These are phyloP conservation scores for Vitis amurensis DNA, from an alignment of 164 flowering plant genomes.

Conservation along the genomic window DNA sequence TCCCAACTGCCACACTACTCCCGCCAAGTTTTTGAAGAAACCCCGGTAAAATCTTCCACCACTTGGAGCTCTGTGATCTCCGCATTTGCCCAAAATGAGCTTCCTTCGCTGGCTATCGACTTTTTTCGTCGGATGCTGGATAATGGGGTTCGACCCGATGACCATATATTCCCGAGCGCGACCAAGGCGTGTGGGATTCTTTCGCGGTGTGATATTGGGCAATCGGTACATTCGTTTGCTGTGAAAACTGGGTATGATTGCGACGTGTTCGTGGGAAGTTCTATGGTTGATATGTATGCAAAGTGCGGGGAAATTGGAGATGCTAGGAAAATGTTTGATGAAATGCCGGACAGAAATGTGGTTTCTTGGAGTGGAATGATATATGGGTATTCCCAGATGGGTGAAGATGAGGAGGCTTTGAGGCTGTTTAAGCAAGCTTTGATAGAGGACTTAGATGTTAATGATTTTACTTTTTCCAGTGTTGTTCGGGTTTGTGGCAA, in stretches of 20 bases:
- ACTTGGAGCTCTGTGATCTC: slow-evolving; percentile 91
- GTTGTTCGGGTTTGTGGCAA: slow-evolving; percentile 74
- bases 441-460: slow-evolving; percentile 56
- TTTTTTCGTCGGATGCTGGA: slow-evolving; percentile 58
- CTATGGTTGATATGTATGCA: slow-evolving; percentile 85
- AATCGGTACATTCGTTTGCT: slow-evolving; percentile 55
- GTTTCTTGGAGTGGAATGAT: slow-evolving; percentile 98
- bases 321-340: slow-evolving; percentile 73
- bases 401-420: slow-evolving; percentile 79
- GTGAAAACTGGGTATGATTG: slow-evolving; percentile 56
- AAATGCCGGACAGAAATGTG: slow-evolving; percentile 86
- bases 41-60: slow-evolving; percentile 38
- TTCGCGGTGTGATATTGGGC: slow-evolving; percentile 40
- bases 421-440: slow-evolving; percentile 63
- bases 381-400: slow-evolving; percentile 69
- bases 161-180: slow-evolving; percentile 66
- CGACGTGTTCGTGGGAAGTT: slow-evolving; percentile 83
- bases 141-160: slow-evolving; percentile 47
- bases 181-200: slow-evolving; percentile 65
- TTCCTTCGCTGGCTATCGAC: slow-evolving; percentile 56
- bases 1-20: slow-evolving; percentile 56
- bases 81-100: slow-evolving; percentile 76
- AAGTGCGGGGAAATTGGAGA: slow-evolving; percentile 59
- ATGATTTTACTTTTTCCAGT: slow-evolving; percentile 84
- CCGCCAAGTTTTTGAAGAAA: slow-evolving; percentile 57